Percentiles rank a stretch among this genome's conserved stretches.
Evolutionary conservation across 2,329 filamentous ascomycete genomes (phyloP).

Genomic region (Pseudogymnoascus pannorum): DNA sequence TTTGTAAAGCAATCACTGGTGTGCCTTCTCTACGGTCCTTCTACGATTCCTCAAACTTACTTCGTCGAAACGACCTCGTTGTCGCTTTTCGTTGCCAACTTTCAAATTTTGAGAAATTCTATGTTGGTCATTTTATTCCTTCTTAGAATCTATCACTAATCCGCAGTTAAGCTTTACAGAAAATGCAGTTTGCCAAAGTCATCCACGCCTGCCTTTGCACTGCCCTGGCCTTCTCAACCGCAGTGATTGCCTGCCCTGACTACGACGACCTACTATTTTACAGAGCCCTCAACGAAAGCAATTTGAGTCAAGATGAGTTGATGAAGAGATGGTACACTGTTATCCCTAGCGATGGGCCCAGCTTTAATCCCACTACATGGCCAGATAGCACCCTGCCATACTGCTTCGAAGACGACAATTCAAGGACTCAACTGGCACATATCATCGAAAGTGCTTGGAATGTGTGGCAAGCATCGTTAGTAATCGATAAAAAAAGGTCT

Average conservation of each 20-base stretch:
- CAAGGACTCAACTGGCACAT: background rate
- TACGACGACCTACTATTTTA: background rate
- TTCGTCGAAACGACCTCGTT: background rate
- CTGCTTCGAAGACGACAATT: slow-evolving; percentile 6
- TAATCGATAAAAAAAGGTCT: background rate
- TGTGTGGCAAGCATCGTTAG: background rate
- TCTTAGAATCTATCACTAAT: background rate
- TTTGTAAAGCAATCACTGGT: background rate
- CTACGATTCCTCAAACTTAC: background rate
- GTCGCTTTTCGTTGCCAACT: background rate
- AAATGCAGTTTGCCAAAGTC: background rate
- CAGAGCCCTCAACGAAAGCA: background rate
- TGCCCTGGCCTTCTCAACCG: background rate
- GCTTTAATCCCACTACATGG: background rate
- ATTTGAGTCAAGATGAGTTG: background rate
- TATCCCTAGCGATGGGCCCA: background rate
- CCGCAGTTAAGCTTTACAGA: background rate
- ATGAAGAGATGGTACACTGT: slow-evolving; percentile 2
- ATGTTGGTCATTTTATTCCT: background rate
- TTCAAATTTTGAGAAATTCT: background rate
- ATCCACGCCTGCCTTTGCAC: background rate
- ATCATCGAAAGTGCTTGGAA: slow-evolving; percentile 4
- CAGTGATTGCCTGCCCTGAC: background rate
- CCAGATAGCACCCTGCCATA: slow-evolving; percentile 1
- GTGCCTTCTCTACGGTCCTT: background rate